These are phyloP conservation scores for Xerocomellus intermedius DNA, from an alignment of 768 basidiomycete genomes.

Conservation along the genomic window DNA sequence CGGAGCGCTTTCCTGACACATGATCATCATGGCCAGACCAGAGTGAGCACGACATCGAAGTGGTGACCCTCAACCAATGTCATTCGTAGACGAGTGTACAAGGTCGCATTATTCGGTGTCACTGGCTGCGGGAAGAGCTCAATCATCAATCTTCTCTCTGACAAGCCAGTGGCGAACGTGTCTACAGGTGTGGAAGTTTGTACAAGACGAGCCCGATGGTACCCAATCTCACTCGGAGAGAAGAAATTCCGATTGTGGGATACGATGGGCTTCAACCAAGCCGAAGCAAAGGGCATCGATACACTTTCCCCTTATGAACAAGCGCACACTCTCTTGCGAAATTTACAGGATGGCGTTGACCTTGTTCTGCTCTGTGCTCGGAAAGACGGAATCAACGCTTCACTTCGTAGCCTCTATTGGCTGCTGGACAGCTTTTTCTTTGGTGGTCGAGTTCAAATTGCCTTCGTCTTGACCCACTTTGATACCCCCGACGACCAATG, in stretches of 20 bases:
- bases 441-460: constrained; percentile 33
- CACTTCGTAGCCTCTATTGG: constrained; percentile 36
- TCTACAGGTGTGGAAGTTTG: constrained; percentile 32
- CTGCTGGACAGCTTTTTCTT: constrained; percentile 41
- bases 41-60: constrained; percentile 15
- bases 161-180: constrained; percentile 24
- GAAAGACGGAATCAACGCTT: constrained; percentile 37
- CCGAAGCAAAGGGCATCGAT: constrained; percentile 12
- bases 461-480: constrained; percentile 40
- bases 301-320: constrained; percentile 27
- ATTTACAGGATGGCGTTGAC: constrained; percentile 35
- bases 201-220: constrained; percentile 31
- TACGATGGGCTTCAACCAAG: constrained; percentile 34
- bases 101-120: constrained; percentile 28
- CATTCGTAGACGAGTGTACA: constrained; percentile 18
- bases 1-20: neutral
- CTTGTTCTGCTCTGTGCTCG: constrained; percentile 41
- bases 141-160: constrained; percentile 30
- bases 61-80: neutral
- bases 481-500: constrained; percentile 35
- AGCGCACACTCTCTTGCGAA: constrained; percentile 34
- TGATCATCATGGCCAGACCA: constrained; percentile 4
- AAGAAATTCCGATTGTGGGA: constrained; percentile 32
- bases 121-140: constrained; percentile 33
- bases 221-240: constrained; percentile 19